phyloP scores from a whole-genome alignment of 2,329 filamentous ascomycete genomes.

The Knufia fluminis region DNA sequence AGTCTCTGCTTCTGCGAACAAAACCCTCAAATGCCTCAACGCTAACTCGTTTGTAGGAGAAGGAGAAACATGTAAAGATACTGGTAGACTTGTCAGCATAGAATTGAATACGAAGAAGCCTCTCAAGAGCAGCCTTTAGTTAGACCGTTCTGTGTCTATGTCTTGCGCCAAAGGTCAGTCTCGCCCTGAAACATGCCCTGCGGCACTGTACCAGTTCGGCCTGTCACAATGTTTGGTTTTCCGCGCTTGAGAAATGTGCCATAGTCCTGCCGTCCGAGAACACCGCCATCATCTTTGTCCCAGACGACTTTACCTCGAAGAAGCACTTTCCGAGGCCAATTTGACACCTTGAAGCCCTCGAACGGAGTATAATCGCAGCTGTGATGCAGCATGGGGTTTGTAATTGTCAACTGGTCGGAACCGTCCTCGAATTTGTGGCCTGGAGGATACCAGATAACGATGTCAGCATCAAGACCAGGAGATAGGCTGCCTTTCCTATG shows the following conservation, averaged over 20 bases:
- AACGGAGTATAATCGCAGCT: conserved; percentile 31
- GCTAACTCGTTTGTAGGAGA: conserved; percentile 37
- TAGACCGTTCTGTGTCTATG: neutral
- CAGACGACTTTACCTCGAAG: conserved; percentile 28
- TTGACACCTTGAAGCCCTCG: conserved; percentile 26
- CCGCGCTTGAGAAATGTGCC: conserved; percentile 43
- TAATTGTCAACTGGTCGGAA: conserved; percentile 10
- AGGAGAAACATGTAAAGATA: conserved; percentile 56
- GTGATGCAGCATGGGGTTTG: conserved; percentile 30
- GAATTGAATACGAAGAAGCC: no score
- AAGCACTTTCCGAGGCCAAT: conserved; percentile 30
- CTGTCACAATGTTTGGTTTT: conserved; percentile 12
- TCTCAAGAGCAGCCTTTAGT: no score
- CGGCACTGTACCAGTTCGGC: neutral
- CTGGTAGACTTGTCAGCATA: conserved; percentile 33
- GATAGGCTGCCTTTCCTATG: conserved; percentile 32
- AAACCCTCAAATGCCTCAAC: conserved; percentile 26
- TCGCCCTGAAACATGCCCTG: neutral
- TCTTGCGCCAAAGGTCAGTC: neutral
- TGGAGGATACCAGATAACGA: conserved; percentile 35
- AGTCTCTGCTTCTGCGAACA: no score
- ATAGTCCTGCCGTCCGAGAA: conserved; percentile 40
- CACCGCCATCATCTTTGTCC: conserved; percentile 41
- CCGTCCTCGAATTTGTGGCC: neutral
- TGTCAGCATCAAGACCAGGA: conserved; percentile 36